These are phyloP conservation scores for Sporisorium scitamineum DNA, from an alignment of 1,284 basidiomycete genomes.

Conservation along the genomic window DNA sequence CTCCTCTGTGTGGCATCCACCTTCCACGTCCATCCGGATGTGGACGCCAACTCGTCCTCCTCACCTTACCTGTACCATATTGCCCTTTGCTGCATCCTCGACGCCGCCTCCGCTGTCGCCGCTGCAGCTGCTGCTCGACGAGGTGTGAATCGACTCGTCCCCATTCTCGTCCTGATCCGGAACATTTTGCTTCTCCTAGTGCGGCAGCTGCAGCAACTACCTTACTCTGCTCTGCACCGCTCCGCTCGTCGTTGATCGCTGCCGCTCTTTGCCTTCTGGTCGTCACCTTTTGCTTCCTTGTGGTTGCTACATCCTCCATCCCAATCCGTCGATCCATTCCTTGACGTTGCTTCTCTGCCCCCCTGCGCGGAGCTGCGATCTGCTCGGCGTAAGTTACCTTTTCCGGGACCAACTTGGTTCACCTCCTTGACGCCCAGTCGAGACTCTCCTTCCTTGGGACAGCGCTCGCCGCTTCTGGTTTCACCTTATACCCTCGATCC, in stretches of 20 bases:
- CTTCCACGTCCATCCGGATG: slow-evolving; percentile 30
- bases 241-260: slow-evolving; percentile 7
- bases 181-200: neutral
- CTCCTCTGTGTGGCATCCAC: slow-evolving; percentile 11
- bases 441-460: neutral
- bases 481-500: slow-evolving; percentile 26
- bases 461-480: slow-evolving; percentile 22
- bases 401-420: slow-evolving; percentile 11
- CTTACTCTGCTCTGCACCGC: neutral
- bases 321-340: slow-evolving; percentile 26
- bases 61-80: slow-evolving; percentile 1
- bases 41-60: slow-evolving; percentile 28
- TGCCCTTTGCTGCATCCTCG: slow-evolving; percentile 18
- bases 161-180: slow-evolving; percentile 21
- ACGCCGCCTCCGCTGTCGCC: slow-evolving; percentile 4
- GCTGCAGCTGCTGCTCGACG: slow-evolving; percentile 9
- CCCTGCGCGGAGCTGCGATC: slow-evolving; percentile 17
- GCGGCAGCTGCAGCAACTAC: slow-evolving; percentile 2
- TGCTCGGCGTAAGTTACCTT: slow-evolving; percentile 38
- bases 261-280: slow-evolving; percentile 5
- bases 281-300: neutral
- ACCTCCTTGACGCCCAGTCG: neutral
- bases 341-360: neutral
- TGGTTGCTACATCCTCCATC: neutral
- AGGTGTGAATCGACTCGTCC: slow-evolving; percentile 1